Evolutionary conservation across 805 yeast species (phyloP), one percentile per base, ranked within the genome.

Genomic region (Teunomyces barrocoloradensis): DNA sequence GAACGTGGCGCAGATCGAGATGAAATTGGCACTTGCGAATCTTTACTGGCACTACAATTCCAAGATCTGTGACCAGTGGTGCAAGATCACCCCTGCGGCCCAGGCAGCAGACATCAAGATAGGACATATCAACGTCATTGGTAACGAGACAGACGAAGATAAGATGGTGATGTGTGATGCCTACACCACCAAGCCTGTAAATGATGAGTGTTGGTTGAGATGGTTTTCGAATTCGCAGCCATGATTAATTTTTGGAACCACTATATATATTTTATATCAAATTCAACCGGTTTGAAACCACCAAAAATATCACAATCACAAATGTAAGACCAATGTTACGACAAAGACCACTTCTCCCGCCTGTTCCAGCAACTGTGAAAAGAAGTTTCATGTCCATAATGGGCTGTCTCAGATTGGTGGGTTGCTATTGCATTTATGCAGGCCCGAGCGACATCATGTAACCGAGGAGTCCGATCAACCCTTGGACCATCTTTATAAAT

Each of bases 1-100:
- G 81, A 74, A 85, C 58, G 60, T 85, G 35, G 90, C 90, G 0
- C 63, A 78, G 15, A 77, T 79, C 36, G 90, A 84, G 58, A 82
- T 85, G 72, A 85, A 84, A 58, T 56, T 82, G 37, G 74, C 77
- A 10, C 57, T 81, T 25, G 79, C 82, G 7, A 74, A 75, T 48
- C 60, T 85, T 13, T 78, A 82, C 56, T 75, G 79, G 73, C 71
- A 77, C 42, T 80, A 59, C 53, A 45, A 52, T 9, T 72, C 80
- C 20, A 49, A 53, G 11, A 58, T 79, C 6, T 68, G 75, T 42
- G 29, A 55, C 1, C 69, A 71, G 39, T 78, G 83, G 83, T 75
- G 81, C 52, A 51, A 54, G 2, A 53, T 71, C 13, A 50, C 59
- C 10, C 52, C 43, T 2, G 42, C 45, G 9, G 48, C 49, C 21